Evolutionary conservation across 2,329 filamentous ascomycete genomes (phyloP).

Genomic region (Claviceps sp.): DNA sequence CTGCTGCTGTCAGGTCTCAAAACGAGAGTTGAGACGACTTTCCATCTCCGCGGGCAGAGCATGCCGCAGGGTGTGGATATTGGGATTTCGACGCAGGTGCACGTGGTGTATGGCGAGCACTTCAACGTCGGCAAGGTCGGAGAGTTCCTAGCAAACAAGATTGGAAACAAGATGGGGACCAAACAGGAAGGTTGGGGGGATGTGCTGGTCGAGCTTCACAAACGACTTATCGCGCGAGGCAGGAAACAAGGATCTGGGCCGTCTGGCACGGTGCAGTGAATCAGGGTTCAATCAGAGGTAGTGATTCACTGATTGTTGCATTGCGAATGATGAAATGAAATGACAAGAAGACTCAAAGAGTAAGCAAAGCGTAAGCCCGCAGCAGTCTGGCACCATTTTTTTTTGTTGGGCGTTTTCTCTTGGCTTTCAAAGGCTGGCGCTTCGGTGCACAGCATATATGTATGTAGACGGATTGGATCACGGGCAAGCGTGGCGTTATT

Average conservation of each 20-base stretch:
- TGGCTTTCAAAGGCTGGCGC: constrained; percentile 2
- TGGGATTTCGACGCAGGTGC: constrained; percentile 37
- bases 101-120: constrained; percentile 62
- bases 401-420: neutral
- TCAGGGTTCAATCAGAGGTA: too few relatives aligned
- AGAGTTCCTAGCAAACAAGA: constrained; percentile 50
- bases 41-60: constrained; percentile 39
- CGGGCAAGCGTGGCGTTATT: neutral
- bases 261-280: constrained; percentile 4
- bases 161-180: constrained; percentile 27
- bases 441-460: neutral
- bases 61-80: constrained; percentile 40
- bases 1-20: constrained; percentile 50
- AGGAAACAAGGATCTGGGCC: constrained; percentile 25
- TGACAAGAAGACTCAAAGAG: too few relatives aligned
- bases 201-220: constrained; percentile 40
- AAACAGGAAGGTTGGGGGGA: constrained; percentile 36
- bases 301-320: neutral
- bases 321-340: constrained; percentile 18
- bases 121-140: constrained; percentile 64
- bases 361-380: too few relatives aligned
- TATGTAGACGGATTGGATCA: neutral
- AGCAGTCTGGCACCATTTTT: neutral
- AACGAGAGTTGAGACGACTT: constrained; percentile 53
- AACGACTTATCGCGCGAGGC: constrained; percentile 41